A percentile compares a stretch with the other conserved stretches of the same genome.
These are phyloP conservation scores for Microsporum audouinii DNA, from an alignment of 2,329 filamentous ascomycete genomes.

Conservation along the genomic window DNA sequence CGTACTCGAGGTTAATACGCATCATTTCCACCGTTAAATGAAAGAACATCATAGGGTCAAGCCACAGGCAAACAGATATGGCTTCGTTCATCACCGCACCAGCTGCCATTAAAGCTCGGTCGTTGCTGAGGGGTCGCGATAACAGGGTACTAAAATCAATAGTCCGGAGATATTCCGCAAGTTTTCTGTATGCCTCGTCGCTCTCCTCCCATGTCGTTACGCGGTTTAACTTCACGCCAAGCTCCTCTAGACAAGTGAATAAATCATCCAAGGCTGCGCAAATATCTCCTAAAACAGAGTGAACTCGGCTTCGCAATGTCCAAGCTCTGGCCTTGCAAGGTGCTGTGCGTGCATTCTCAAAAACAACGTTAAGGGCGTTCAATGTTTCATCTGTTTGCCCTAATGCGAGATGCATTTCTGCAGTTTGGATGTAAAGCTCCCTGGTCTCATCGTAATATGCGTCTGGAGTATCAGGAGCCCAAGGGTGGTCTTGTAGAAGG, in stretches of 20 bases:
- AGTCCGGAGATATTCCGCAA: constrained; percentile 49
- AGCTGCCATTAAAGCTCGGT: constrained; percentile 34
- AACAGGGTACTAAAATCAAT: constrained; percentile 40
- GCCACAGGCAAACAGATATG: constrained; percentile 50
- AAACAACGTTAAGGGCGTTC: constrained; percentile 57
- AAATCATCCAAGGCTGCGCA: constrained; percentile 57
- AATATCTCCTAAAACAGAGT: constrained; percentile 61
- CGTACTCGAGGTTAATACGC: constrained; percentile 43
- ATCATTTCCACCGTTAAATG: constrained; percentile 49
- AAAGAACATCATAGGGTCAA: constrained; percentile 48
- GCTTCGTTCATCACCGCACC: constrained; percentile 49
- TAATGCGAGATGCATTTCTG: constrained; percentile 74
- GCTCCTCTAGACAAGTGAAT: constrained; percentile 56
- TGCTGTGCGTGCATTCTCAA: constrained; percentile 56
- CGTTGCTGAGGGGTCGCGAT: constrained; percentile 32
- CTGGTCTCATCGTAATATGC: constrained; percentile 79
- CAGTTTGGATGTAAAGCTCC: constrained; percentile 63
- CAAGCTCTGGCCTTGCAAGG: constrained; percentile 76
- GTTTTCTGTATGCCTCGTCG: constrained; percentile 58
- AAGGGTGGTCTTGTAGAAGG: constrained; percentile 69
- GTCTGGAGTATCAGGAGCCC: constrained; percentile 59
- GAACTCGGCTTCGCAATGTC: constrained; percentile 70
- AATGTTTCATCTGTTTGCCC: constrained; percentile 58
- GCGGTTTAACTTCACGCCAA: constrained; percentile 56
- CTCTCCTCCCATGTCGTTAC: constrained; percentile 63